Evolutionary conservation across 129 eudicot genomes (phyloP).

Genomic region (Centaurea solstitialis): DNA sequence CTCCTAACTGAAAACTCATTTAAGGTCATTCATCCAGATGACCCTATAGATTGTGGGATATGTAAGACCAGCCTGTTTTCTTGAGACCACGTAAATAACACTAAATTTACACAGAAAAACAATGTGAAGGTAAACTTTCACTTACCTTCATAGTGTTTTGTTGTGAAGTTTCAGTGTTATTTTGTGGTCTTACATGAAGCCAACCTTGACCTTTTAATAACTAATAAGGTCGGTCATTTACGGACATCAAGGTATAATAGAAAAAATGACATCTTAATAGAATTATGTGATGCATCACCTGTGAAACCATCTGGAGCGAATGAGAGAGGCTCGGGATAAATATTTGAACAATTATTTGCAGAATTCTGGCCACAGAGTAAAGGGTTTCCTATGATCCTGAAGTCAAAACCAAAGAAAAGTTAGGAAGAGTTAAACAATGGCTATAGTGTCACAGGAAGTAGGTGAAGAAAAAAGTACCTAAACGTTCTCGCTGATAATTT

Average conservation of each 20-base stretch:
- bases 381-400: constrained; percentile 84
- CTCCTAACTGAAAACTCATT: not conserved
- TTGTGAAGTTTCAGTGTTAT: no score
- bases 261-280: not conserved
- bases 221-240: no score
- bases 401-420: constrained; percentile 11
- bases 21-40: no score
- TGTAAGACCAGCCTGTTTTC: no score
- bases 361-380: constrained; percentile 71
- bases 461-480: constrained; percentile 26
- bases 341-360: constrained; percentile 71
- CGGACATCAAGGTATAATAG: not conserved
- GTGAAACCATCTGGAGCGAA: constrained; percentile 66
- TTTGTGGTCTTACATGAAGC: no score
- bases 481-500: constrained; percentile 39
- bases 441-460: not conserved
- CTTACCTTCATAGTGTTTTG: no score
- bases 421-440: not conserved
- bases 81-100: no score
- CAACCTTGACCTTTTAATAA: no score
- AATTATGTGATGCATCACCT: constrained; percentile 35
- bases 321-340: constrained; percentile 79
- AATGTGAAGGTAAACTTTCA: no score
- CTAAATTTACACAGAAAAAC: no score
- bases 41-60: no score